These are phyloP conservation scores for Bipolaris gigantea DNA, from an alignment of 2,329 filamentous ascomycete species.

Conservation along the genomic window DNA sequence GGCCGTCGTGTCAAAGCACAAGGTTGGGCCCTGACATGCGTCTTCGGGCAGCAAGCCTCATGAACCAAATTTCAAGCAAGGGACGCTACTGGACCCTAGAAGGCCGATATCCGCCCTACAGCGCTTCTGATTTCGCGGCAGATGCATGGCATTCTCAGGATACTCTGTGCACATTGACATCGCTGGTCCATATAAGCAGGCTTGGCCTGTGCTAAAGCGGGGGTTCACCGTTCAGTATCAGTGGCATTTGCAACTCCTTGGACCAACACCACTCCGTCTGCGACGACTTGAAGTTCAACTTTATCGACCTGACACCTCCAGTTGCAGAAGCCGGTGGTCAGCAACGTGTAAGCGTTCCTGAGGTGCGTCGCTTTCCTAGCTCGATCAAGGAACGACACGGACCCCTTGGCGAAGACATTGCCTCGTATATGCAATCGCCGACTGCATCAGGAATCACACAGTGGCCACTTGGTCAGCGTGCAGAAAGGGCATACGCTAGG, in stretches of 20 bases:
- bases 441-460: conserved; percentile 3
- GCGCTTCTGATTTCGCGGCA: not conserved
- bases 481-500: conserved; percentile 1
- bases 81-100: not conserved
- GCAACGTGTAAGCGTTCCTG: not conserved
- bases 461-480: conserved; percentile 14
- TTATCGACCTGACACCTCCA: not conserved
- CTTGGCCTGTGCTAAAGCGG: not conserved
- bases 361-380: not conserved
- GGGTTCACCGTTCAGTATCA: not conserved
- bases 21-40: not conserved
- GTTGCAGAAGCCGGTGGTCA: not conserved
- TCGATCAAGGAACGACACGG: not conserved
- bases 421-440: conserved; percentile 3
- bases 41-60: not conserved
- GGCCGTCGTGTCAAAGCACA: not conserved
- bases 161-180: not conserved
- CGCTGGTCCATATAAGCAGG: not conserved
- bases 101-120: not conserved
- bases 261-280: not conserved
- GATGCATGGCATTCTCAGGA: not conserved
- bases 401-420: not conserved
- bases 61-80: not conserved
- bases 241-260: not conserved
- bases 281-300: not conserved